Percentiles rank a stretch among this genome's conserved stretches.
Conservation (phyloP, 495 filamentous ascomycete genomes). For the Wilcoxina mikolae region DNA sequence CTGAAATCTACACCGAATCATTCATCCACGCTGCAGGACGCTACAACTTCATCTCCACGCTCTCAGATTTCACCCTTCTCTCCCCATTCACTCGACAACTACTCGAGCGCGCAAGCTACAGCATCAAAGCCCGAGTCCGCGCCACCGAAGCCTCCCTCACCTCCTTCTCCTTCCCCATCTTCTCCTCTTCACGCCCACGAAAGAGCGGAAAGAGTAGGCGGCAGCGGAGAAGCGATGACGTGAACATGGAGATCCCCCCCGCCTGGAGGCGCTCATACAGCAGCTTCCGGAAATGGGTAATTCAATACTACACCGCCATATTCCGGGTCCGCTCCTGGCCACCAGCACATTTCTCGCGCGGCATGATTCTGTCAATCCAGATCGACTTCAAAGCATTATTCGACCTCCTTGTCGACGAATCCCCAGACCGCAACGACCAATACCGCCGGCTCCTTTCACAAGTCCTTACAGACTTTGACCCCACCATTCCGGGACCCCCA, state of each 20-base stretch:
- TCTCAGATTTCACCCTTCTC: not conserved
- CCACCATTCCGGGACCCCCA: not conserved
- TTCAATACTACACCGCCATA: not conserved
- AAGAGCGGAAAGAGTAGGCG: not conserved
- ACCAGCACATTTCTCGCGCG: not conserved
- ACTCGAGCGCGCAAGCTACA: slow-evolving; percentile 3
- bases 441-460: slow-evolving; percentile 1
- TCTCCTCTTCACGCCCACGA: not conserved
- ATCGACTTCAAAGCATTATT: slow-evolving; percentile 2
- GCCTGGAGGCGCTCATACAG: not conserved
- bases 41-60: not conserved
- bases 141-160: not conserved
- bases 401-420: not conserved
- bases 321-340: not conserved
- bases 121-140: slow-evolving; percentile 1
- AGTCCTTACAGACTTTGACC: not conserved
- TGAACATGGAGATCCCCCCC: not conserved
- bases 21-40: slow-evolving; percentile 1
- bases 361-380: not conserved
- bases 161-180: not conserved
- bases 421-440: not conserved
- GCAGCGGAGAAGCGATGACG: not conserved
- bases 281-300: not conserved
- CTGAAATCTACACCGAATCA: not conserved
- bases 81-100: slow-evolving; percentile 1